phyloP scores from a whole-genome alignment of 2,329 filamentous ascomycete species.

The Monosporascus sp. region DNA sequence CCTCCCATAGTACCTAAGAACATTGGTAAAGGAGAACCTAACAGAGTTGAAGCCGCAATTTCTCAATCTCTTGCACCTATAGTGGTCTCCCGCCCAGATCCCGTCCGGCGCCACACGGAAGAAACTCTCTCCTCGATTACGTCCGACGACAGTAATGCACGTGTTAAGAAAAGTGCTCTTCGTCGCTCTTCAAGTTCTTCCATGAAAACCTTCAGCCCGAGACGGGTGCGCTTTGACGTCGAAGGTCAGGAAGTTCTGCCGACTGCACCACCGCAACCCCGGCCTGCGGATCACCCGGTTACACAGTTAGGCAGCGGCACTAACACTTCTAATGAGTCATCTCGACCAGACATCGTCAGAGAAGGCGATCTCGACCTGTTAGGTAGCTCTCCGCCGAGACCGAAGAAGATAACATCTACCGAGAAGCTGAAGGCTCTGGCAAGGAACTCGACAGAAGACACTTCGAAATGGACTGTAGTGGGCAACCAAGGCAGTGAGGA shows the following conservation, averaged over 20 bases:
- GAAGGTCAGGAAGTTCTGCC: constrained; percentile 56
- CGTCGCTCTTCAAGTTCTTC: constrained; percentile 50
- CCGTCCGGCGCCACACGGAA: constrained; percentile 38
- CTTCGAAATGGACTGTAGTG: constrained; percentile 48
- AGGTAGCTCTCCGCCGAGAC: constrained; percentile 32
- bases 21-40: constrained; percentile 27
- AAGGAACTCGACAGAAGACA: constrained; percentile 44
- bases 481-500: constrained; percentile 21
- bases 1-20: constrained; percentile 10
- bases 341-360: constrained; percentile 20
- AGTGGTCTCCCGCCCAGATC: constrained; percentile 25
- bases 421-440: constrained; percentile 49
- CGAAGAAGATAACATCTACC: constrained; percentile 51
- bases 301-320: constrained; percentile 25
- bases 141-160: constrained; percentile 48
- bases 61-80: constrained; percentile 10
- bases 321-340: constrained; percentile 16
- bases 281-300: constrained; percentile 24
- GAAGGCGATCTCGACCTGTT: constrained; percentile 27
- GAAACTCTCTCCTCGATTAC: constrained; percentile 44
- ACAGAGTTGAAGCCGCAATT: constrained; percentile 14
- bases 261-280: constrained; percentile 47
- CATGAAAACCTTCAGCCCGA: constrained; percentile 47
- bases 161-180: constrained; percentile 49
- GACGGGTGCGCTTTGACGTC: constrained; percentile 58